These are phyloP conservation scores for Przewalskia tangutica DNA, from an alignment of 257 asterid species.

Conservation along the genomic window DNA sequence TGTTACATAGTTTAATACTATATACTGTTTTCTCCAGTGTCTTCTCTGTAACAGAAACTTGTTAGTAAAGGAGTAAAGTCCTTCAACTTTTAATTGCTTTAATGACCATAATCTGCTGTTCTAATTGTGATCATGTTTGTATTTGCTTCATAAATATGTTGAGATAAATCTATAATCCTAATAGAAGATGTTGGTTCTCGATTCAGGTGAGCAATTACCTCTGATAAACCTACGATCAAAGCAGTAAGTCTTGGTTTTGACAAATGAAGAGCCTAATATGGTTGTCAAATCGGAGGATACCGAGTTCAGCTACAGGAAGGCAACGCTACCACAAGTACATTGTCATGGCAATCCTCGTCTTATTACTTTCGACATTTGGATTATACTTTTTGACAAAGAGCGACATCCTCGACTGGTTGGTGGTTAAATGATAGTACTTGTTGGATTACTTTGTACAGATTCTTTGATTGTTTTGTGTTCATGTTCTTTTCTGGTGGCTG, in stretches of 20 bases:
- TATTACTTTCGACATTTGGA: conserved; percentile 38
- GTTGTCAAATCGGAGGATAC: conserved; percentile 13
- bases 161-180: background rate
- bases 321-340: conserved; percentile 17
- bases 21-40: background rate
- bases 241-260: conserved; percentile 9
- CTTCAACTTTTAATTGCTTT: background rate
- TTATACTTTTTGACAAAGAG: conserved; percentile 20
- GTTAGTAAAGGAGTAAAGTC: background rate
- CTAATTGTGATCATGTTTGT: background rate
- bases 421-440: conserved; percentile 8
- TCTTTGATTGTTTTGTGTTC: background rate
- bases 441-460: background rate
- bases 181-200: conserved; percentile 3
- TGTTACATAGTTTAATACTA: background rate
- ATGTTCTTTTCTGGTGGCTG: background rate
- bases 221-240: conserved; percentile 8
- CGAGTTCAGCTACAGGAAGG: conserved; percentile 11
- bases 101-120: background rate
- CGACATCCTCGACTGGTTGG: conserved; percentile 5
- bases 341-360: conserved; percentile 22
- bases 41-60: background rate
- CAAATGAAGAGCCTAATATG: conserved; percentile 8
- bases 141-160: background rate
- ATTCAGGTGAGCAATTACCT: conserved; percentile 35